Evolutionary conservation across 192 early-diverging fungal species (phyloP), one percentile per base, ranked within the genome.

Genomic region (Spinellus fusiger): DNA sequence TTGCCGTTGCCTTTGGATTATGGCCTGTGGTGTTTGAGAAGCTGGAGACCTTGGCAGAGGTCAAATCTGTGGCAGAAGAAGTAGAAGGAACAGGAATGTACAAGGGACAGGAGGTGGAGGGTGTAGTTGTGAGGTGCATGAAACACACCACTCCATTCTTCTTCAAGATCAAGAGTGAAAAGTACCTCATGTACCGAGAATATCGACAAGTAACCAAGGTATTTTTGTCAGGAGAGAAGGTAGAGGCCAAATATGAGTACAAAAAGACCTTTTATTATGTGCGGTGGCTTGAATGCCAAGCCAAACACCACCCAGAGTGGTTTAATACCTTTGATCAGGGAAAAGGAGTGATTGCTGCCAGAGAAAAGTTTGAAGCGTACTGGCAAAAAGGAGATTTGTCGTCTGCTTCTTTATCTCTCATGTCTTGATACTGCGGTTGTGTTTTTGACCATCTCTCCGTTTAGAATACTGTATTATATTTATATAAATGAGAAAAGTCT

Each of bases 121-220:
- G 96, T 13, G 93, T 93, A 66, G 96, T 98, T 5, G 81, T 98
- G 18, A 81, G 96, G 29, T 93, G 90, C 66, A 75, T 69, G 48
- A 32, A 40, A 22, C 63, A 63, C 26, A 49, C 44, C n/a, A 31
- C 44, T 0, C 73, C 78, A 5, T 86, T 89, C 53, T 84, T 89
- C 63, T 96, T 93, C 80, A 98, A 98, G 77, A 80, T 95, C 75
- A 98, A 98, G 66, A 95, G 89, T 66, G 93, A 98, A 51, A 90
- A 92, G 0, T 98, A 98, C 51, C 68, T 97, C 32, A 87, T 94
- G 84, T 98, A 89, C 75, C 83, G 93, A 25, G 96, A 98, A 54
- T 98, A 95, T 91, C 81, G 96, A n/a, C 94, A 97, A 62, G 64
- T 94, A 6, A 98, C 96, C 9, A 88, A 86, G 62, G 56, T 55